Base-by-base conservation (phyloP, 768 basidiomycete species). In the Boletus huronensis region DNA sequence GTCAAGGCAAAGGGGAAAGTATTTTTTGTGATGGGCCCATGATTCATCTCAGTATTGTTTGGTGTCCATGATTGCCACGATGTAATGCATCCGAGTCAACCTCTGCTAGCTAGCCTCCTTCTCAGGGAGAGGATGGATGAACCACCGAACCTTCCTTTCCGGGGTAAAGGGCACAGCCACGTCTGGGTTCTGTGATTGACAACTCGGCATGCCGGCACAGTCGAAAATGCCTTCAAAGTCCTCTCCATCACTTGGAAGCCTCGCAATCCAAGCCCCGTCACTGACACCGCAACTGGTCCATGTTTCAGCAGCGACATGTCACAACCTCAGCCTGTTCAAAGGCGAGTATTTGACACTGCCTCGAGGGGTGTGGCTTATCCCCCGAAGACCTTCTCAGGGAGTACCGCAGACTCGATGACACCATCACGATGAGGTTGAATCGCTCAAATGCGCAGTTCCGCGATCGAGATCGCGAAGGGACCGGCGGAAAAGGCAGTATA, bases 321-420 rank as follows among this genome's bases (percentile, higher is more conserved):
- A 84, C 54, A 78, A 92, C 64, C 77, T 91, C 29, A 84, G 83
- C 14, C 59, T 88, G 6, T 93, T 92, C 78, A 93, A 91, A 86
- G 85, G 63, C 48, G 53, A 63, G 58, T 53, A 26, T 40, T 21
- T 21, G 44, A 34, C 49, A 44, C 54, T 54, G 50, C 50, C 34
- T 53, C 36, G 36, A n/a, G 21, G 26, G 36, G 44, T 45, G 54
- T 50, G 43, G 42, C 61, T 69, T 52, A 64, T 41, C 39, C 59
- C 58, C 54, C 45, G 46, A 67, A 93, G 91, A 90, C 56, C 82
- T 93, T 63, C 76, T 93, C 69, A 84, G 78, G 65, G 90, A 93
- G 70, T 93, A 92, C 69, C 79, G 90, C 64, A 82, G 77, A 61
- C 74, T 93, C 14, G 90, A 93, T 71, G 90, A 93, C 64, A 75